phyloP scores from a whole-genome alignment of 371 early-diverging fungal genomes.

The Mucor plumbeus region DNA sequence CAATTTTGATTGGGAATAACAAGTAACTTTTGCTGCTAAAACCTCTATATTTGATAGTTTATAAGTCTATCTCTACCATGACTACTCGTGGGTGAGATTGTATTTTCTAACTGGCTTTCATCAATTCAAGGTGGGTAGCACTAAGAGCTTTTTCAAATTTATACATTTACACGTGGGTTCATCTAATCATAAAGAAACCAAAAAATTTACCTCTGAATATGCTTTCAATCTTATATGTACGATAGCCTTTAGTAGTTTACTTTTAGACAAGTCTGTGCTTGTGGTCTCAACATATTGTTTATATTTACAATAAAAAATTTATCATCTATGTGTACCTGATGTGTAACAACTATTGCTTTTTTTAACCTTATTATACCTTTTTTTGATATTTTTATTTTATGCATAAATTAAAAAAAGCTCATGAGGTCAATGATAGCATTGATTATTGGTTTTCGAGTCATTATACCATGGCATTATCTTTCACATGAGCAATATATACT shows the following conservation, averaged over 20 bases:
- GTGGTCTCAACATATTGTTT: neutral
- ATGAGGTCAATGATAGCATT: no score
- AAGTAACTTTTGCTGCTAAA: neutral
- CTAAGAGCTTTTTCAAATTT: neutral
- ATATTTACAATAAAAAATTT: neutral
- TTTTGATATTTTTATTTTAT: neutral
- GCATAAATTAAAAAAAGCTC: neutral
- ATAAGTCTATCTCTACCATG: no score
- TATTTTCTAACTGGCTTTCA: slow-evolving; percentile 6
- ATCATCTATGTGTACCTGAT: neutral
- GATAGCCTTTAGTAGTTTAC: no score
- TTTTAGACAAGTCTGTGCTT: no score
- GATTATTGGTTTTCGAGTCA: neutral
- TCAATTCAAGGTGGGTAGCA: neutral
- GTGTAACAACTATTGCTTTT: neutral
- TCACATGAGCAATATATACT: no score
- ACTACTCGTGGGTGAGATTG: neutral
- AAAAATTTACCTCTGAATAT: neutral
- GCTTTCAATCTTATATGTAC: no score
- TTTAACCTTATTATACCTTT: neutral
- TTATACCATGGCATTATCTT: neutral
- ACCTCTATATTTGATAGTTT: neutral
- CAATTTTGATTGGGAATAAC: neutral
- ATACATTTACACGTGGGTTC: neutral
- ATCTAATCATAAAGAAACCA: neutral